Evolutionary conservation across 2,329 filamentous ascomycete species (phyloP), one percentile per base, ranked within the genome.

Genomic region (Lasiodiplodia hormozganensis): DNA sequence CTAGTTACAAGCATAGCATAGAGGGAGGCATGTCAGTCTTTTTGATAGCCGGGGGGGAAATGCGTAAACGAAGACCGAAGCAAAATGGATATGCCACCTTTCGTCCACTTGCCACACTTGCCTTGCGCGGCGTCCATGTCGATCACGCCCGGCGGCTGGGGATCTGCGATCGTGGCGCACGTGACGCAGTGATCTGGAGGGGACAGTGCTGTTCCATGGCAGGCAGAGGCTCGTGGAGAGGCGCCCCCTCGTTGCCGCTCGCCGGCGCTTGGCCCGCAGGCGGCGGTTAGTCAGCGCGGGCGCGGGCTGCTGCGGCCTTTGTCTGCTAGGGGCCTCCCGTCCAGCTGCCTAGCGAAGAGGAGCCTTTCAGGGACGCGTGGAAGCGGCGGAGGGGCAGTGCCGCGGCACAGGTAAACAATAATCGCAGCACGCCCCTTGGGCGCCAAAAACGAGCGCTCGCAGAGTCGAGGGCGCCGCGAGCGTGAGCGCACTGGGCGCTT

Each of bases 301-400:
- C 58, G 58, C 16, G 58, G 58, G 56, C 54, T 38, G 57, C 23
- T 43, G 36, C 57, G 57, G 36, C 54, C 21, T 38, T 56, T 56
- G 53, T 56, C 54, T 62, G 57, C 57, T 43, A 52, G 60, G 60
- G 60, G 31, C 58, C 25, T 31, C 34, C 47, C 31, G 43, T 25
- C 40, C 40, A 62, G 58, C 58, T 62, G 58, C 40, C 43, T 62
- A 62, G 58, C 58, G 40, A 40, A 62, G 57, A 62, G 57, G 58
- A 62, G 58, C 40, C 57, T 52, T 58, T 64, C 60, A 64, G 60
- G 60, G 60, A 64, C 60, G 60, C 60, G 60, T 64, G 60, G 60
- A 64, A 52, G 60, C 60, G 60, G 47, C 60, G 51, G 60, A 64
- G 60, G 60, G 60, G 43, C 43, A 40, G 58, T 62, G 43, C 58